Evolutionary conservation across 2,329 filamentous ascomycete species (phyloP), one percentile per base, ranked within the genome.

Genomic region (Chalaropsis thielavioides): DNA sequence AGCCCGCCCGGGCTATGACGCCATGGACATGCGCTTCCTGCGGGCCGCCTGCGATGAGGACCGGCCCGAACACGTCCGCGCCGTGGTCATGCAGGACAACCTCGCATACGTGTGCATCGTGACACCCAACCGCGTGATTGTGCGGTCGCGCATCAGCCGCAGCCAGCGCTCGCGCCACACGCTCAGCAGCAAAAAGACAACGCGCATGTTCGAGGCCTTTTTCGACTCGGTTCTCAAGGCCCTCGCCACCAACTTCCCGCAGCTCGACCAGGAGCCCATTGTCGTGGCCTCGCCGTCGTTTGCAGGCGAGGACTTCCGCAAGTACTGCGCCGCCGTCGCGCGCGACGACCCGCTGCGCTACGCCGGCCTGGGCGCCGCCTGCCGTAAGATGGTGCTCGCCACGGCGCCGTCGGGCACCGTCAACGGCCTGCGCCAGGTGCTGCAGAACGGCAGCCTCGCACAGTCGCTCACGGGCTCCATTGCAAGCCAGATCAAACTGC

Each of bases 41-140:
- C 80, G 83, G 65, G 90, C 96, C 73, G 87, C 91, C 0, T 81
- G 92, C 15, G 86, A 89, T 70, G 84, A 89, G 69, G 87, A 90
- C 69, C 86, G 87, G 71, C 85, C 88, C 68, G 91, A 90, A 0
- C 88, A 92, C 68, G 81, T 95, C 19, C 90, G 91, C 64, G 92
- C 94, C 0, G 87, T 97, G 0, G 89, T 97, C 27, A 92, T 99
- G 88, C 89, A 95, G 71, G 92, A 97, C 71, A 88, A 89, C 17
- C 75, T 89, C 17, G 88, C 90, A 66, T 90, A 92, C 73, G 88
- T 94, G 68, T 92, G 89, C 74, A 80, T 92, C 24, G 88, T 94
- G 64, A 92, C 88, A 2, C 85, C 90, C 71, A 86, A 87, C 73
- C 87, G 90, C 70, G 92, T 89, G 2, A 81, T 92, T 22, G 75